Evolutionary conservation across 345 rosid genomes (phyloP).

Genomic region (Eucalyptus globulus): DNA sequence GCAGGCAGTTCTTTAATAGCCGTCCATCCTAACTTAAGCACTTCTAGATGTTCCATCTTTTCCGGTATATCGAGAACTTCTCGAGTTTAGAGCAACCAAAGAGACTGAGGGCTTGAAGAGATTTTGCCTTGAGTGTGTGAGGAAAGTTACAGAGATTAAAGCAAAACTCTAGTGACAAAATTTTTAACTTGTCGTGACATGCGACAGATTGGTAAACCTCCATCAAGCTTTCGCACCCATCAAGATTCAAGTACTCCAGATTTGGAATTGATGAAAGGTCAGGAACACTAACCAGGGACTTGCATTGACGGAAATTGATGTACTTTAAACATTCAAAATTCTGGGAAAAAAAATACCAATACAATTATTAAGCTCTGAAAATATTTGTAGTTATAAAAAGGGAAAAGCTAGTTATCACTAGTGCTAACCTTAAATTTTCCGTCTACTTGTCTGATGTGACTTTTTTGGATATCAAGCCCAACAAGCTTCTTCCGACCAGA

Average conservation of each 20-base stretch:
- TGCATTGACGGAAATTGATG: accelerated
- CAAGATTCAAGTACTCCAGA: accelerated
- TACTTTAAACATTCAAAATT: background rate
- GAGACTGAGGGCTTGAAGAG: background rate
- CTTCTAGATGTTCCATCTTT: background rate
- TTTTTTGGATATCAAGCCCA: background rate
- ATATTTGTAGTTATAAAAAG: too few relatives aligned
- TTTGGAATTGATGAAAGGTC: accelerated
- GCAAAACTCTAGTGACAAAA: background rate
- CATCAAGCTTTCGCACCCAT: background rate
- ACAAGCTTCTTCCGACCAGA: accelerated
- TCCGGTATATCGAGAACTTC: accelerated
- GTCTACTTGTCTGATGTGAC: accelerated
- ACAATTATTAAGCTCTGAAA: accelerated
- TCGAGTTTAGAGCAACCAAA: background rate
- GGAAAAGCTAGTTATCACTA: background rate
- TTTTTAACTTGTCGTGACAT: accelerated
- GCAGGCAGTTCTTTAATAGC: background rate
- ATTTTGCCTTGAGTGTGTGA: background rate
- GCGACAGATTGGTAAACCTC: accelerated
- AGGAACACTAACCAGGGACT: background rate
- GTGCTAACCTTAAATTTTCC: background rate
- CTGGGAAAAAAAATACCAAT: too few relatives aligned
- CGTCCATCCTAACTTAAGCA: background rate
- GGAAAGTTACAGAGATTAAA: background rate